Base-by-base conservation (phyloP, 2,329 filamentous ascomycete genomes). In the Teratosphaeria gauchensis region DNA sequence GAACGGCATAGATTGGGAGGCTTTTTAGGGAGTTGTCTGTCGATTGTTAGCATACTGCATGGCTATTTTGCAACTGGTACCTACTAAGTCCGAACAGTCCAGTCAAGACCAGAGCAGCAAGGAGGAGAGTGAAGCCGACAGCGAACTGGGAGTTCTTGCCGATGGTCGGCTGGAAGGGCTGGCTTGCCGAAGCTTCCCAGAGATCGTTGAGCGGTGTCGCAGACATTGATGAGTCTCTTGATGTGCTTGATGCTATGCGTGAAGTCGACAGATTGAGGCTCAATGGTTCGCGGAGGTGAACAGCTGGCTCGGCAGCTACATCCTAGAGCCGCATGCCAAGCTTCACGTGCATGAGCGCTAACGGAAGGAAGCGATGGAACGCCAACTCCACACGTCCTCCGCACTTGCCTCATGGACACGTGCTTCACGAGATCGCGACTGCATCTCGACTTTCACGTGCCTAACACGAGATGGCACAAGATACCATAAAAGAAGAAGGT, bases 111-210 rank as follows among this genome's bases (percentile, higher is more conserved):
- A 96, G 72, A 60, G 80, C 89, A 61, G 86, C 71, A 32, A 90
- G 71, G 61, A 96, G 80, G 61, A 96, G 82, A 58, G 80, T 73
- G 76, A 92, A 92, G 70, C 85, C 92, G 65, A 96, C 79, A 66
- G 83, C 77, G 78, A 96, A 94, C 68, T 97, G 94, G 72, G 79
- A 85, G 71, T 85, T 83, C 79, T 97, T 97, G 73, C 83, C 82
- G 69, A 97, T 78, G 59, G 84, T 73, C 62, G 92, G 91, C 68
- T 86, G 77, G 78, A 94, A 97, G 63, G 91, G 90, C 79, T 85
- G 89, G 82, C 85, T 84, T 76, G 89, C 84, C 78, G 92, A 89
- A 82, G 90, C 89, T 82, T 95, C 88, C 92, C 92, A 97, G 79
- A 95, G 83, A 75, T 94, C 85, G 77, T 87, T 71, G 55, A 80